phyloP scores from a whole-genome alignment of 768 basidiomycete species.

The Kwoniella shandongensis region DNA sequence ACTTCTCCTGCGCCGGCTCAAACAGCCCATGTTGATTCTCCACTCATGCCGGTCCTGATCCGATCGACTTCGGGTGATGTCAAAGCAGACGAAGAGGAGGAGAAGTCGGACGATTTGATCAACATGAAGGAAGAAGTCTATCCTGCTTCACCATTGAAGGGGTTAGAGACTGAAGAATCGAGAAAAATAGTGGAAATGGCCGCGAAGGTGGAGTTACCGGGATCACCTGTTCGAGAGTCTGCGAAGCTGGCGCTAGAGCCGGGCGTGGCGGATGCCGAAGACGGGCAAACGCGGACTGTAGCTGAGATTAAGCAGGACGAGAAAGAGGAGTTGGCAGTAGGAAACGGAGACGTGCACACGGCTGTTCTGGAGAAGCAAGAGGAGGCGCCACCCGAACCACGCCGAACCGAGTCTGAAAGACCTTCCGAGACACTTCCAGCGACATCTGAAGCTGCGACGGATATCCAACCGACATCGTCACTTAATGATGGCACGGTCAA shows the following conservation, averaged over 20 bases:
- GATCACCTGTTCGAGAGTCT: conserved; percentile 2
- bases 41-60: conserved; percentile 29
- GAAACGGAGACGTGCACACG: too few species aligned
- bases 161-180: neutral
- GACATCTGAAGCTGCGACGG: too few species aligned
- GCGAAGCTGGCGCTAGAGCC: conserved; percentile 1
- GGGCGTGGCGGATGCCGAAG: neutral
- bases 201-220: conserved; percentile 6
- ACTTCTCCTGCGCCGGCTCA: neutral
- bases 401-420: neutral
- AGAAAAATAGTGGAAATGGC: conserved; percentile 9
- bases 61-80: conserved; percentile 16
- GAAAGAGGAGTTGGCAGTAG: neutral
- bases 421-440: too few species aligned
- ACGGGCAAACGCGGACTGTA: neutral
- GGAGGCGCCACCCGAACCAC: too few species aligned
- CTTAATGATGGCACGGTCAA: too few species aligned
- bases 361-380: neutral
- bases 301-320: neutral
- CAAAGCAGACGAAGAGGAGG: neutral
- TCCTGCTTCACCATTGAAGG: conserved; percentile 6
- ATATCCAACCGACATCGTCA: too few species aligned
- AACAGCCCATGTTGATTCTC: conserved; percentile 20
- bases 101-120: conserved; percentile 12
- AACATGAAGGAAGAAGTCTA: conserved; percentile 18